Conservation (phyloP, 2,329 filamentous ascomycete genomes). For the Aspergillus clavatus region DNA sequence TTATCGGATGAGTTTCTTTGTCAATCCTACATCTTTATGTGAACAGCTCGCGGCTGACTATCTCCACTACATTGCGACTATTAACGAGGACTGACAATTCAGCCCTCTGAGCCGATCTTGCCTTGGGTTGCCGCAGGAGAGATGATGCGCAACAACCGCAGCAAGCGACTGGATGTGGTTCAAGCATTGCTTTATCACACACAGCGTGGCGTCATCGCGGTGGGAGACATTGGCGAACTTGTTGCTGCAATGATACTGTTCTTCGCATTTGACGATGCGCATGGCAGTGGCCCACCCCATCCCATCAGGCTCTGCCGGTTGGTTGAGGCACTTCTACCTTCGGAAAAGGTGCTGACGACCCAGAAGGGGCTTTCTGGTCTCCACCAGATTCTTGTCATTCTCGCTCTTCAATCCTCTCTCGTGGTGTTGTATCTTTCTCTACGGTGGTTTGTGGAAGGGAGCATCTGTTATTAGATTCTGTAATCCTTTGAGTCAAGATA, state of each 20-base stretch:
- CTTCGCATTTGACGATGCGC: slow-evolving; percentile 3
- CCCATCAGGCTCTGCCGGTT: background rate
- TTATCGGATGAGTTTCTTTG: background rate
- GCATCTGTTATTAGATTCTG: too few species aligned
- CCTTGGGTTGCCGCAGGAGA: background rate
- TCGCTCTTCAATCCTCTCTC: too few species aligned
- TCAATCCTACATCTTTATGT: too few species aligned
- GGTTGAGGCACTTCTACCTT: background rate
- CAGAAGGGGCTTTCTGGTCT: too few species aligned
- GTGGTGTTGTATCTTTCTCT: too few species aligned
- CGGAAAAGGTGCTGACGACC: too few species aligned
- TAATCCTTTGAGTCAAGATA: too few species aligned
- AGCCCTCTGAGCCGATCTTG: slow-evolving; percentile 4
- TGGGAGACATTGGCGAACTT: slow-evolving; percentile 3
- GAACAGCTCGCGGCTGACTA: background rate
- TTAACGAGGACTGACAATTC: background rate
- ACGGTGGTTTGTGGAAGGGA: too few species aligned
- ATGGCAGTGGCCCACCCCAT: background rate
- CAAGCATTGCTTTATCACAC: background rate
- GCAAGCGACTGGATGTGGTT: background rate
- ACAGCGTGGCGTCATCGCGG: slow-evolving; percentile 1
- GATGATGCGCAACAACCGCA: background rate
- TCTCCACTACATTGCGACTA: background rate
- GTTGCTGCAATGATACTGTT: background rate
- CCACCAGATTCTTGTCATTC: too few species aligned